These are phyloP conservation scores for Beauveria australis DNA, from an alignment of 2,329 filamentous ascomycete species.

Conservation along the genomic window DNA sequence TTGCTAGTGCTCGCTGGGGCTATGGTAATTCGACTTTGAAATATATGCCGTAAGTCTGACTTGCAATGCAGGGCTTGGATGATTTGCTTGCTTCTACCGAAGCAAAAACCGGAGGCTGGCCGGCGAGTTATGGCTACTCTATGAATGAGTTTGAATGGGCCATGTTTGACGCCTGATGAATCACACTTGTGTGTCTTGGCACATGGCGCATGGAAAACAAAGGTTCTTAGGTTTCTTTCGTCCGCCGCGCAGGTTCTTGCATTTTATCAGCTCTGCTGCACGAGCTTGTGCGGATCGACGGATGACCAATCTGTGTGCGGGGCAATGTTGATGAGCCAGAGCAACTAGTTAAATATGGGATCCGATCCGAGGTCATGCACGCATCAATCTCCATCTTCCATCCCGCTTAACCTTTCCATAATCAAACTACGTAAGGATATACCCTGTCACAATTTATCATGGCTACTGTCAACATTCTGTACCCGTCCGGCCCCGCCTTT, in stretches of 20 bases:
- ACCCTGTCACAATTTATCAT: not conserved
- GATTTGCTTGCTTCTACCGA: not conserved
- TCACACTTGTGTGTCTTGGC: too few species aligned
- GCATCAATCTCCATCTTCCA: not conserved
- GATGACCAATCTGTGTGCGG: not conserved
- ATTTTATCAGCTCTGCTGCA: not conserved
- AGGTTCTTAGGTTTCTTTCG: not conserved
- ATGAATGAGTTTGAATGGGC: constrained; percentile 10
- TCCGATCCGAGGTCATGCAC: not conserved
- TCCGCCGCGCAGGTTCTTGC: not conserved
- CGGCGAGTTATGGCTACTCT: constrained; percentile 2
- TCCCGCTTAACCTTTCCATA: not conserved
- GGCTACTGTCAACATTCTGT: constrained; percentile 25
- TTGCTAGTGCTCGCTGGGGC: not conserved
- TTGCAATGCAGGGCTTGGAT: not conserved
- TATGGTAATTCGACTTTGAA: too few species aligned
- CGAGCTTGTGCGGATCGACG: not conserved
- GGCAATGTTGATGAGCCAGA: not conserved
- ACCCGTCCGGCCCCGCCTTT: constrained; percentile 35
- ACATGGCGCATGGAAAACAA: not conserved
- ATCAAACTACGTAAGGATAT: not conserved
- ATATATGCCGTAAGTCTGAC: not conserved
- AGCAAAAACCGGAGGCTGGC: not conserved
- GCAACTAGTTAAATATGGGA: not conserved
- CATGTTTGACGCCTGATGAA: not conserved